Conservation (phyloP, 2,329 filamentous ascomycete species). For the Microsporum audouinii region DNA sequence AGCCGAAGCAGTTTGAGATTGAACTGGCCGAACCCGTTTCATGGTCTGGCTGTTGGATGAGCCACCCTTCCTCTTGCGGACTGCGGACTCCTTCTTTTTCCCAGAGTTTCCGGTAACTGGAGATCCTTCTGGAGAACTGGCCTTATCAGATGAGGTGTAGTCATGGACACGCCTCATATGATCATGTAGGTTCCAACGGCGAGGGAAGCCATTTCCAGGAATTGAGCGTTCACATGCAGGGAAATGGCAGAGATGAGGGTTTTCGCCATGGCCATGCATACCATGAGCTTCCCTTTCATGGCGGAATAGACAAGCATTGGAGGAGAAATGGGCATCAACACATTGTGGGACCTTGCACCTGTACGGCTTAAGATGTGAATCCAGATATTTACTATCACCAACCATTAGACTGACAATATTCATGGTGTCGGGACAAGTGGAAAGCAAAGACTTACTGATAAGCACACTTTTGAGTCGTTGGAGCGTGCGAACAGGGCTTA, state of each 20-base stretch:
- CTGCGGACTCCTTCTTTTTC: slow-evolving; percentile 29
- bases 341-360: slow-evolving; percentile 79
- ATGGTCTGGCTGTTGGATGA: slow-evolving; percentile 29
- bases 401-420: slow-evolving; percentile 14
- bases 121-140: slow-evolving; percentile 33
- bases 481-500: slow-evolving; percentile 71
- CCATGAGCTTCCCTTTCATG: slow-evolving; percentile 94
- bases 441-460: slow-evolving; percentile 64
- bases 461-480: slow-evolving; percentile 96
- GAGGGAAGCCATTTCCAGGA: slow-evolving; percentile 77
- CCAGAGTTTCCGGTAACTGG: slow-evolving; percentile 19
- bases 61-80: slow-evolving; percentile 30
- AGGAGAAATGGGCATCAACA: slow-evolving; percentile 80
- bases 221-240: slow-evolving; percentile 75
- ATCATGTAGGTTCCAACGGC: slow-evolving; percentile 90
- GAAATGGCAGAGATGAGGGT: slow-evolving; percentile 82
- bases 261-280: slow-evolving; percentile 87
- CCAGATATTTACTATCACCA: slow-evolving; percentile 72
- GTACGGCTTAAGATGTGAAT: slow-evolving; percentile 94
- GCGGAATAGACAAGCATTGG: slow-evolving; percentile 83
- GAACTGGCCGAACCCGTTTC: slow-evolving; percentile 33
- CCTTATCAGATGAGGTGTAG: slow-evolving; percentile 37
- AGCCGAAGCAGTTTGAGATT: slow-evolving; percentile 26
- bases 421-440: not conserved
- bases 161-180: slow-evolving; percentile 93